Conservation (phyloP, 2,329 filamentous ascomycete species). For the Xylariaceae sp. region DNA sequence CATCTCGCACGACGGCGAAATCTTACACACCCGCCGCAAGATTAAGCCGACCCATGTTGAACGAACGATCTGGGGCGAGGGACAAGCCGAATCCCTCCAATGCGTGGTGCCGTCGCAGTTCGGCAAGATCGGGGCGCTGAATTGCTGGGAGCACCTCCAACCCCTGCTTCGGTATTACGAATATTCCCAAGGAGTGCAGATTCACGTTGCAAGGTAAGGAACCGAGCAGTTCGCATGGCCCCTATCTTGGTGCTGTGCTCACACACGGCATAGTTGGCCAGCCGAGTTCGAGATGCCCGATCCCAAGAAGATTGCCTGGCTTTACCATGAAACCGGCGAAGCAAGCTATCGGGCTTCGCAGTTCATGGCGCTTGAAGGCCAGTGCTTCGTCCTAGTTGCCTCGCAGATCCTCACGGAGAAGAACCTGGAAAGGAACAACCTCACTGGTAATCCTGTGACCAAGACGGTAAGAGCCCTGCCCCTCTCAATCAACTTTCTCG, state of each 20-base stretch:
- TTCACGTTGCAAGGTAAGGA: constrained; percentile 30
- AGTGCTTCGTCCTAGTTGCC: constrained; percentile 36
- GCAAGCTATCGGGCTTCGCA: constrained; percentile 33
- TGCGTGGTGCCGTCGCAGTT: constrained; percentile 45
- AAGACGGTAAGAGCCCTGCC: constrained; percentile 26
- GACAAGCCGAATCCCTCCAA: constrained; percentile 49
- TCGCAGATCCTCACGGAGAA: constrained; percentile 37
- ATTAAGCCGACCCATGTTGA: constrained; percentile 48
- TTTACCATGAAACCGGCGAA: constrained; percentile 33
- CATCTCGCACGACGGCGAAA: constrained; percentile 42
- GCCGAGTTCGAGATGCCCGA: constrained; percentile 33
- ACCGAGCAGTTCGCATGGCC: not conserved
- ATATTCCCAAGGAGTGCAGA: constrained; percentile 32
- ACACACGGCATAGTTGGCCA: constrained; percentile 25
- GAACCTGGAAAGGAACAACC: constrained; percentile 35
- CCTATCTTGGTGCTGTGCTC: constrained; percentile 4
- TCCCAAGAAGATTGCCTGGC: constrained; percentile 31
- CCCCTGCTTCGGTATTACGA: constrained; percentile 39
- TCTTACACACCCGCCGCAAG: constrained; percentile 43
- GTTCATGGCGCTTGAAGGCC: constrained; percentile 40
- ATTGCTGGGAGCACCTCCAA: constrained; percentile 55
- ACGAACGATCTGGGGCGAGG: constrained; percentile 48
- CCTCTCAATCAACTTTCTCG: not conserved
- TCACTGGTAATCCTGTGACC: constrained; percentile 34
- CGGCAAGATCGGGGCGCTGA: constrained; percentile 48